Evolutionary conservation across 148 eudicot genomes (phyloP).

Genomic region (Arctostaphylos glauca): DNA sequence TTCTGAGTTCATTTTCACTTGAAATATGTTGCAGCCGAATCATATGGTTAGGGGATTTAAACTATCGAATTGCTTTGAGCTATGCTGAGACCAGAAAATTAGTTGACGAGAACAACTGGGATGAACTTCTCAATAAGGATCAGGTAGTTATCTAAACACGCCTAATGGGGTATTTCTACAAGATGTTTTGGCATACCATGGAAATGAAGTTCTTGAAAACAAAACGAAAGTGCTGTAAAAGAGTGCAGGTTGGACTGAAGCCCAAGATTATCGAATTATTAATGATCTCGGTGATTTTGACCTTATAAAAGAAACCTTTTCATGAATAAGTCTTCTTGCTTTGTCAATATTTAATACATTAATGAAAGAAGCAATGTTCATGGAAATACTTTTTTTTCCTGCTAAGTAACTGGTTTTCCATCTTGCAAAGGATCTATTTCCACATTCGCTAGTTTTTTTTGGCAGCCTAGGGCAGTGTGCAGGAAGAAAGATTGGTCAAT

Average conservation of each 20-base stretch:
- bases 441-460: neutral
- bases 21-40: conserved; percentile 43
- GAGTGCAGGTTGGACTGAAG: neutral
- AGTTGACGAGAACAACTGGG: conserved; percentile 66
- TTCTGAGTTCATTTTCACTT: neutral
- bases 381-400: no score
- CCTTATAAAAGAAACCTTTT: no score
- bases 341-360: no score
- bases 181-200: neutral
- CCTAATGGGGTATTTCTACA: neutral
- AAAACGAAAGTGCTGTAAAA: neutral
- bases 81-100: conserved; percentile 56
- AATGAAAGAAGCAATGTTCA: no score
- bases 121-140: conserved; percentile 68
- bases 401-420: neutral
- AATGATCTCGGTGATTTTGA: no score
- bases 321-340: no score
- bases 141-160: conserved; percentile 45
- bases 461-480: neutral
- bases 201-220: neutral
- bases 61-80: conserved; percentile 71
- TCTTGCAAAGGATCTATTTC: neutral
- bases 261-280: no score
- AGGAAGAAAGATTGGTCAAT: neutral
- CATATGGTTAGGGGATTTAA: conserved; percentile 86